A percentile compares a stretch with the other conserved stretches of the same genome.
Conservation (phyloP, 164 flowering plant species). For the Cinnamomum chago region DNA sequence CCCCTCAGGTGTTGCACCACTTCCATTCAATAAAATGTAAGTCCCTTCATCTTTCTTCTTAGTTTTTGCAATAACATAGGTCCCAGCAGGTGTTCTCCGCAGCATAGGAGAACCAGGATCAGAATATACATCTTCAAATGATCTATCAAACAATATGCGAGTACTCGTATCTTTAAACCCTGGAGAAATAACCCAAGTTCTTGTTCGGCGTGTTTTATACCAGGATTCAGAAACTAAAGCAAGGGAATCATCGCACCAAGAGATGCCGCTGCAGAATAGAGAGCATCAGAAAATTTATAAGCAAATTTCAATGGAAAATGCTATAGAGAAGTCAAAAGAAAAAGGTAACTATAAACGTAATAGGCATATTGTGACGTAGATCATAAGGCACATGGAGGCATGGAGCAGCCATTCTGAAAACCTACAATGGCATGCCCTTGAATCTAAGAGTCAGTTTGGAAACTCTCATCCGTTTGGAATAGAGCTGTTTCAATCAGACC, state of each 20-base stretch:
- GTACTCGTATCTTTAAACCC: constrained; percentile 57
- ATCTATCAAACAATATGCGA: constrained; percentile 88
- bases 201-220: constrained; percentile 82
- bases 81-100: constrained; percentile 77
- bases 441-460: too few species aligned
- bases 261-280: constrained; percentile 59
- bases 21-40: constrained; percentile 76
- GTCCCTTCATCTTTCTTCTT: constrained; percentile 70
- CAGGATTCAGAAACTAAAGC: constrained; percentile 95
- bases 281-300: background rate
- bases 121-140: constrained; percentile 96
- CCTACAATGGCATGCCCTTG: too few species aligned
- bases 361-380: too few species aligned
- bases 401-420: too few species aligned
- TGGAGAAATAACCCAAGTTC: constrained; percentile 92
- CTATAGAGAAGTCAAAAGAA: too few species aligned
- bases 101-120: constrained; percentile 98
- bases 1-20: constrained; percentile 96
- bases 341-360: too few species aligned
- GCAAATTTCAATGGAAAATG: background rate
- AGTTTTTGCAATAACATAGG: constrained; percentile 82
- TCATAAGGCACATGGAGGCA: too few species aligned
- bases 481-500: too few species aligned
- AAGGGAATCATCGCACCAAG: constrained; percentile 94
- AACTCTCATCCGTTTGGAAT: too few species aligned